Conservation (phyloP, 1,139 yeast genomes). For the Saccharomyces uvarum region DNA sequence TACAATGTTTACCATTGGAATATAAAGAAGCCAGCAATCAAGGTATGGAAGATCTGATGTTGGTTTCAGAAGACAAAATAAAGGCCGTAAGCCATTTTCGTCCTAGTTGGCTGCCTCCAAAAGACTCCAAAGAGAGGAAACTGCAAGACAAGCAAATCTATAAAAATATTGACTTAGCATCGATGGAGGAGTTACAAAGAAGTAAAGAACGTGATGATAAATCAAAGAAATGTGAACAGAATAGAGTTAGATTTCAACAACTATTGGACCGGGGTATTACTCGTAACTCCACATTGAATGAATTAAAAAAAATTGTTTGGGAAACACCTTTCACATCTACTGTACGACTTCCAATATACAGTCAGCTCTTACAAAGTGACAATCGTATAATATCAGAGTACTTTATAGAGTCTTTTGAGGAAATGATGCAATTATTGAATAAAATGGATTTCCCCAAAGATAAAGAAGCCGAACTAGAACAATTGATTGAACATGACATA, state of each 20-base stretch:
- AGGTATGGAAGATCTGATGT: slow-evolving; percentile 40
- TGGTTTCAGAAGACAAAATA: slow-evolving; percentile 41
- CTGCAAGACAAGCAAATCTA: slow-evolving; percentile 38
- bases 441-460: slow-evolving; percentile 22
- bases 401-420: slow-evolving; percentile 25
- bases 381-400: slow-evolving; percentile 18
- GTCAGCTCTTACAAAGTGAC: slow-evolving; percentile 24
- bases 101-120: slow-evolving; percentile 47
- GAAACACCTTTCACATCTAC: slow-evolving; percentile 34
- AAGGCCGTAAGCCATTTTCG: slow-evolving; percentile 38
- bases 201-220: slow-evolving; percentile 27
- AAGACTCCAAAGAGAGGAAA: slow-evolving; percentile 34
- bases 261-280: slow-evolving; percentile 24
- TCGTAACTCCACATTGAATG: slow-evolving; percentile 32
- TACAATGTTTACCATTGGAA: slow-evolving; percentile 32
- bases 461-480: slow-evolving; percentile 27
- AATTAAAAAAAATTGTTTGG: slow-evolving; percentile 36
- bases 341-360: slow-evolving; percentile 32
- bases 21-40: slow-evolving; percentile 30
- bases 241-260: slow-evolving; percentile 26
- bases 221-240: slow-evolving; percentile 29
- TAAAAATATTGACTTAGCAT: slow-evolving; percentile 34
- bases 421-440: slow-evolving; percentile 25
- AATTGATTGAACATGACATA: slow-evolving; percentile 18
- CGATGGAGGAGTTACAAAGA: slow-evolving; percentile 29